Evolutionary conservation across 257 asterid genomes (phyloP), one percentile per base, ranked within the genome.

Genomic region (Nyctanthes arbortristis): DNA sequence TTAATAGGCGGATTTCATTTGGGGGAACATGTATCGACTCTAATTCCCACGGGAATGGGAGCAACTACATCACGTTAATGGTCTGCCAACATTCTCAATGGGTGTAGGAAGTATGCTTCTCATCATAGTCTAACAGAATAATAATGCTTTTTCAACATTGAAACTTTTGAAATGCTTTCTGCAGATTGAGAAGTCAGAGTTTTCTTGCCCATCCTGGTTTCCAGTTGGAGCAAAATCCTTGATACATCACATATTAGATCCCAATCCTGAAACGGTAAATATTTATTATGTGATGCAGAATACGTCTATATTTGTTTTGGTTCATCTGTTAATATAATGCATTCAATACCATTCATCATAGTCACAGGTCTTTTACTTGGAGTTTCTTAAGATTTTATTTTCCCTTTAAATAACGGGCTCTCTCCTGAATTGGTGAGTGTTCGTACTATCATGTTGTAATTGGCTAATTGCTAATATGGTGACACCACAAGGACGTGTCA

Each of bases 211-310:
- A 12, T 82, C 97, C 47, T 91, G 93, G 96, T 94, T 94, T 74
- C 92, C 99, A 18, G 81, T 91, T 71, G 97, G 97, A 81, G 99
- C 97, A 20, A 94, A 84, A 80, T 88, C 97, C 69, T 86, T 94
- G 83, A 89, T 94, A 77, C 81, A 78, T 63, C 85, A 82, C 73
- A 88, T 89, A 75, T 80, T 94, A 73, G 97, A 94, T 75, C 91
- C 97, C 6, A 86, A 88, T 75, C 97, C 97, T 76, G 86, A 80
- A 75, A 88, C 90, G 3, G 99, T 93, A 74, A 78, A 89, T 68
- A 66, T 71, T 31, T 61, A 66, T 62, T 63, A 39, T 32, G 13
- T 43, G 55, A 67, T 31, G 37, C 30, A 25, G 13, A 71, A 68
- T n/a, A n/a, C 73, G 32, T 45, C 25, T 45, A 24, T 45, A 47